phyloP scores from a whole-genome alignment of 345 rosid species.

The Eucalyptus curtisii region DNA sequence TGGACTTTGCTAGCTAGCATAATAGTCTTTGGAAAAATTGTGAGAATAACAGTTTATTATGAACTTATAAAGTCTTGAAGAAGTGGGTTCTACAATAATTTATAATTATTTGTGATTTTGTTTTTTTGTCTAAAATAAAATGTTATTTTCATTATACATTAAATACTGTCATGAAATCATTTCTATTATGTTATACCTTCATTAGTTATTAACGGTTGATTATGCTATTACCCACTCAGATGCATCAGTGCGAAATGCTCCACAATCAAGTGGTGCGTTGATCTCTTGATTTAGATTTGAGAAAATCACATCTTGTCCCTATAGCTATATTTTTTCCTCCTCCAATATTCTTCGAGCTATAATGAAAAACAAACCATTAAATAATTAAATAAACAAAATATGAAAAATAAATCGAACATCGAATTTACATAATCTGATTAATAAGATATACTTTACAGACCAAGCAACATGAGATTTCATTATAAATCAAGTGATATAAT shows the following conservation, averaged over 20 bases:
- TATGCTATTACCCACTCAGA: background rate
- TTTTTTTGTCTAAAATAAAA: too few species aligned
- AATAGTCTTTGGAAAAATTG: fast-evolving
- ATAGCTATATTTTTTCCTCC: background rate
- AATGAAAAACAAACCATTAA: background rate
- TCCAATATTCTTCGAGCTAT: fast-evolving
- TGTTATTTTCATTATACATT: too few species aligned
- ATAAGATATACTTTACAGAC: fast-evolving
- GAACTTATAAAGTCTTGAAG: fast-evolving
- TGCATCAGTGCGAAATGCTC: background rate
- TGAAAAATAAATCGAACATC: fast-evolving
- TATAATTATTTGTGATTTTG: too few species aligned
- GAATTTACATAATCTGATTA: fast-evolving
- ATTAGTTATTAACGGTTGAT: background rate
- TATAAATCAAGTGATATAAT: fast-evolving
- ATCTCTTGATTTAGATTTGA: background rate
- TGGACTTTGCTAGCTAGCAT: too few species aligned
- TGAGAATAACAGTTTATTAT: too few species aligned
- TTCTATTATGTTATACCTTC: too few species aligned
- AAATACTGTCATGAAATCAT: fast-evolving
- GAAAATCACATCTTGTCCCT: background rate
- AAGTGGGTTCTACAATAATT: fast-evolving
- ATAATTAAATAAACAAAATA: background rate
- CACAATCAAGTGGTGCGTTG: background rate
- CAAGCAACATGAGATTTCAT: background rate